Base-by-base conservation (phyloP, 257 asterid species). In the Linderniella brevidens region DNA sequence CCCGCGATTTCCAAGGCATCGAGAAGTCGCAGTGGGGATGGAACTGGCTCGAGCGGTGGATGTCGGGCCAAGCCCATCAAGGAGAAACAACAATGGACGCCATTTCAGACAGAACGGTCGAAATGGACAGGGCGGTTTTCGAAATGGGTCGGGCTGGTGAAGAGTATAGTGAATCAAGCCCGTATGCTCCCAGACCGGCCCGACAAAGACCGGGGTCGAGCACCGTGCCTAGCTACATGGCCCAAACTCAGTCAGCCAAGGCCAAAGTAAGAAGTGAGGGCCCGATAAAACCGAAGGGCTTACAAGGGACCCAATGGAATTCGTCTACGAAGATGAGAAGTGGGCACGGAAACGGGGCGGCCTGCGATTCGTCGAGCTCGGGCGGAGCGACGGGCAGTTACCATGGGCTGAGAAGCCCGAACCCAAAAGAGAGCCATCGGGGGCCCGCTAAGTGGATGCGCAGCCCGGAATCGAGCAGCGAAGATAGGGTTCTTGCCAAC, bases 21-120 rank as follows among this genome's bases (percentile, higher is more conserved):
- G 83, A 71, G 0, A 75, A 67, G 65, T 47, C 80, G 11, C 71
- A 58, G 1, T 74, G 85, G 87, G 88, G 87, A 5, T 76, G 95
- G 95, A 79, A 82, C 42, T 80, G 93, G 95, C 68, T 83, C 10
- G 97, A 87, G 55, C 76, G 68, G 8, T 83, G 97, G 97, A 88
- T 80, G 93, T 84, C 81, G 15, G 66, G 86, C 0, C 97, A 82
- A 17, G 77, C 82, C 11, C 46, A 71, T 66, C 80, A 79, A 14
- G 72, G 70, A 37, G 90, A 76, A 8, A 47, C 66, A 54, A 58
- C 79, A 5, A 19, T 53, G 0, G 77, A 76, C 19, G 69, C 55
- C 62, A 65, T 70, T 53, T 69, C 92, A 0, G 93, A 79, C 47
- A 82, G 62, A 56, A 82, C 88, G 5, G 90, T 77, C 3, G 93